Evolutionary conservation across 2,329 filamentous ascomycete species (phyloP), one percentile per base, ranked within the genome.

Genomic region (Talaromyces sp.): DNA sequence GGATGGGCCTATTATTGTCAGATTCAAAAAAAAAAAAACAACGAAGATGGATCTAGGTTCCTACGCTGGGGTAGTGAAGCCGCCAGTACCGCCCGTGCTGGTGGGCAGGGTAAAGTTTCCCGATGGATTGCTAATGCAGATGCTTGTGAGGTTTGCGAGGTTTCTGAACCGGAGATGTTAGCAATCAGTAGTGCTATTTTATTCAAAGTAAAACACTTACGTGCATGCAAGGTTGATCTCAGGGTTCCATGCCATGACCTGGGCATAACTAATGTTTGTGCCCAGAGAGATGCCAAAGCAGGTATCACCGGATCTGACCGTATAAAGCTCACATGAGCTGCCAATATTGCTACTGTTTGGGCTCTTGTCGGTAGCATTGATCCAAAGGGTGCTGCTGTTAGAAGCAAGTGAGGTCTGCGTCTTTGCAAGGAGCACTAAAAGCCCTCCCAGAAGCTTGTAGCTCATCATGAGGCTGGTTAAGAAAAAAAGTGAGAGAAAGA

Each of bases 61-160:
- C 43, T 56, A 56, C 54, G 54, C 54, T 43, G 54, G 38, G 38
- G 35, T 56, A 12, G 54, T 56, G 54, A 43, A 14, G 26, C 11
- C 11, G 35, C 32, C 43, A 14, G n/a, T 7, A 26, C 35, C 21
- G 21, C 21, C 54, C 9, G 31, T 56, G 12, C 29, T 56, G 32
- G n/a, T 56, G 11, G 54, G 54, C 32, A 56, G 26, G 14, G 54
- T 41, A 9, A 41, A 56, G 17, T 56, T 56, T 14, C 54, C 54
- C 2, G 54, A 32, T 4, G 54, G 54, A 27, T 56, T 56, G 24
- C 54, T 56, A 11, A 56, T 38, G n/a, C 54, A 56, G 14, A 56
- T 56, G 32, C n/a, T 43, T 46, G 31, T 41, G 9, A 56, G n/a
- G 7, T 21, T 43, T 17, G 26, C 32, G 3, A 56, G 14, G 5